Evolutionary conservation across 306 rosid species (phyloP), one percentile per base, ranked within the genome.

Genomic region (Vigna hirtella): DNA sequence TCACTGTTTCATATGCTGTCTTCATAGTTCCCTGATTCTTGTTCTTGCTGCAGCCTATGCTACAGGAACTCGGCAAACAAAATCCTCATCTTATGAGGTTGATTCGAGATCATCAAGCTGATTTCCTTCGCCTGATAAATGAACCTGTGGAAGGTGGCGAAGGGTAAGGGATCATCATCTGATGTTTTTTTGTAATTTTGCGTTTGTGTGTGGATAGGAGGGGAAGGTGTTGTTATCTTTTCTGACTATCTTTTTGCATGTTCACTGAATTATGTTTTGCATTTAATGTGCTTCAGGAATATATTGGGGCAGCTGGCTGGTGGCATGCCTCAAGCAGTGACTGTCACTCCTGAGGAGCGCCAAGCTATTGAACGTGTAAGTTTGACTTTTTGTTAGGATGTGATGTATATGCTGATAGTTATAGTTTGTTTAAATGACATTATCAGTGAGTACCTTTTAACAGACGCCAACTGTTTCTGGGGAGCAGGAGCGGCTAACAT

Each of bases 351-450:
- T 3, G 98, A 89, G 86, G 98, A 94, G 89, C 95, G 91, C 40
- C 83, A 88, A 76, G 98, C 98, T 40, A 89, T 94, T 78, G 95
- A 90, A 76, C 98, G 98, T 45, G 98, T 95, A 88, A 87, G 97
- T 89, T 78, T 64, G 26, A 63, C 73, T 17, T 49, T 34, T 66
- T 16, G 59, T 26, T 57, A 15, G 30, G n/a, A 43, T 55, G 66
- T 40, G 66, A 56, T 79, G 18, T 18, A 50, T 15, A n/a, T 30
- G 34, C 34, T 30, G 34, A 30, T 30, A 30, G 28, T 26, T 26
- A 26, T 26, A 26, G 28, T 2, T 26, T 26, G 28, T 26, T 26
- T 26, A 9, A 3, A 4, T 26, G 51, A 26, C 63, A 17, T 18
- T 53, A 12, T 11, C 7, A 4, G 57, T 7, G 34, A 17, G 71